phyloP scores from a whole-genome alignment of 768 basidiomycete genomes.

The Rhodosporidiobolus odoratus region DNA sequence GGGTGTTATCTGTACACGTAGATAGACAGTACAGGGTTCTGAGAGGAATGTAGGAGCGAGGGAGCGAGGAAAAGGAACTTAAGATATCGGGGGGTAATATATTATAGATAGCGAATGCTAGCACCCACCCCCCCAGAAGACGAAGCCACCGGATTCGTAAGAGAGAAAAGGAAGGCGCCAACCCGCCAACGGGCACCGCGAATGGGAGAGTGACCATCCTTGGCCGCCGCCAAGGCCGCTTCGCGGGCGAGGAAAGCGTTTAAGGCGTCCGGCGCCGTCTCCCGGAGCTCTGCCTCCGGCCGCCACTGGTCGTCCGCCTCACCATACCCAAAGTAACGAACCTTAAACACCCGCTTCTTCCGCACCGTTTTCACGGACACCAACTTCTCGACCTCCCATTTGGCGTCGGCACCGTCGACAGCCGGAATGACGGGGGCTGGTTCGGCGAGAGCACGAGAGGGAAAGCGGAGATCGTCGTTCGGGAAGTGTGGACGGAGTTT shows the following conservation, averaged over 20 bases:
- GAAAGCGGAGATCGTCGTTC: conserved; percentile 11
- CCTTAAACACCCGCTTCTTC: neutral
- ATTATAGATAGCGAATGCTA: too few relatives aligned
- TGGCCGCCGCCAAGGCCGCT: too few relatives aligned
- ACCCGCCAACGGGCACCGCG: too few relatives aligned
- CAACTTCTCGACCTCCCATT: conserved; percentile 5
- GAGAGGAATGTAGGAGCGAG: too few relatives aligned
- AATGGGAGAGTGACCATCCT: too few relatives aligned
- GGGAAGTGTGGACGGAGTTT: conserved; percentile 9
- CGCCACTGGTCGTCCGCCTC: conserved; percentile 1
- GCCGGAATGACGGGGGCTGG: neutral
- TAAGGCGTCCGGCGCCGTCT: neutral
- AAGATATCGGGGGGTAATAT: too few relatives aligned
- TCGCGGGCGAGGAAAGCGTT: neutral
- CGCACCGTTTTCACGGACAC: neutral
- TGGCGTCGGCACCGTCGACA: neutral
- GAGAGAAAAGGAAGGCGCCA: too few relatives aligned
- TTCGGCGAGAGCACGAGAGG: neutral
- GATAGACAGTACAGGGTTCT: too few relatives aligned
- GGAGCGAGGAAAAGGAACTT: too few relatives aligned
- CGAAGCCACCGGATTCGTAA: too few relatives aligned
- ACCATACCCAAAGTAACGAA: conserved; percentile 7
- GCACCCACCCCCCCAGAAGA: too few relatives aligned
- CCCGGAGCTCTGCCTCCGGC: neutral
- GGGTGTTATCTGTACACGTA: too few relatives aligned